Conservation (phyloP, 179 eudicot species). For the Corrigiola litoralis region DNA sequence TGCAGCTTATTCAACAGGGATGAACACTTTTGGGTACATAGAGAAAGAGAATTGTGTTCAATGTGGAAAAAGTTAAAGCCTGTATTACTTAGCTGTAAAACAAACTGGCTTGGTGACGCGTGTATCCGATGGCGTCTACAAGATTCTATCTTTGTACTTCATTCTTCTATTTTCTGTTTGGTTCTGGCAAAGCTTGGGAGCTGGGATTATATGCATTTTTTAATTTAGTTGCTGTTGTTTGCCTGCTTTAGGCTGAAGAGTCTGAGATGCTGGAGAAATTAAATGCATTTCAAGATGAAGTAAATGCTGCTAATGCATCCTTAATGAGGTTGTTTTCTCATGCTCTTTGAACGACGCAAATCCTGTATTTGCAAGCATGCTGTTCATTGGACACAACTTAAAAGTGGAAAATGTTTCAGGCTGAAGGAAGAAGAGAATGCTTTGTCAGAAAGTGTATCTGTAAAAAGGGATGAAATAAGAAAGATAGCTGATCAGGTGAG, state of each 20-base stretch:
- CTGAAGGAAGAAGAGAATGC: constrained; percentile 55
- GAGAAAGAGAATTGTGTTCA: too few species aligned
- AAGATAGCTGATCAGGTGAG: constrained; percentile 50
- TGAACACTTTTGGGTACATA: too few species aligned
- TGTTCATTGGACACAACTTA: neutral
- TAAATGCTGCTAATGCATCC: constrained; percentile 34
- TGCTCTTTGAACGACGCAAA: neutral
- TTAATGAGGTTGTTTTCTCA: constrained; percentile 44
- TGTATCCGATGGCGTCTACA: too few species aligned
- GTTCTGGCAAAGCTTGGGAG: neutral
- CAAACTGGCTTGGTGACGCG: too few species aligned
- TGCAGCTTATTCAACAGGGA: too few species aligned
- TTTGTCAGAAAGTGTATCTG: constrained; percentile 30
- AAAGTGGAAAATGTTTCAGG: constrained; percentile 37
- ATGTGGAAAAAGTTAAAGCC: too few species aligned
- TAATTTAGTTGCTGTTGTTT: neutral
- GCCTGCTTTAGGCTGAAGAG: constrained; percentile 65
- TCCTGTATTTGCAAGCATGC: neutral
- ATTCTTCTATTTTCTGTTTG: neutral
- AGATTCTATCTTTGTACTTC: too few species aligned
- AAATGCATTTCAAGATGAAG: constrained; percentile 55
- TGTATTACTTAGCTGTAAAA: too few species aligned
- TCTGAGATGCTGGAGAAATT: constrained; percentile 63
- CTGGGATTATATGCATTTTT: neutral
- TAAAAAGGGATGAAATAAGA: constrained; percentile 37